These are phyloP conservation scores for Phytophthora pisi DNA, from an alignment of 352 stramenopile species.

Conservation along the genomic window DNA sequence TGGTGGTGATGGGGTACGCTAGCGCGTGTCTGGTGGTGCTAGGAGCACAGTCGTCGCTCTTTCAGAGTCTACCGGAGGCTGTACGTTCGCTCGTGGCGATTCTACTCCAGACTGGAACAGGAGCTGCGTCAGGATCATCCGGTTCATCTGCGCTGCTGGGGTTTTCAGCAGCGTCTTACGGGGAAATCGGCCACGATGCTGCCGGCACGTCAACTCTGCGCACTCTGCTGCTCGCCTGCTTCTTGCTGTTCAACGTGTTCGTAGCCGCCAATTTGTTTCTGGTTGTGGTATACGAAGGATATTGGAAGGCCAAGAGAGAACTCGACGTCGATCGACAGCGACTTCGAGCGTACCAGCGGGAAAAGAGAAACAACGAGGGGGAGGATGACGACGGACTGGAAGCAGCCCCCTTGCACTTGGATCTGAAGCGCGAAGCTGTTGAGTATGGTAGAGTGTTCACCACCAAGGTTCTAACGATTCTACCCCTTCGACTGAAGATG, in stretches of 20 bases:
- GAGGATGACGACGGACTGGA: constrained; percentile 13
- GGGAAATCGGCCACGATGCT: constrained; percentile 28
- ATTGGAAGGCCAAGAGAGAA: constrained; percentile 39
- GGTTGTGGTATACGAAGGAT: constrained; percentile 50
- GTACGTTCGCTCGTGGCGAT: constrained; percentile 46
- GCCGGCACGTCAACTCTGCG: constrained; percentile 32
- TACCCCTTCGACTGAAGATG: not conserved
- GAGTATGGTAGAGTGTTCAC: constrained; percentile 6
- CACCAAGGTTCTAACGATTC: constrained; percentile 1
- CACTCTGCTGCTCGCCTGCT: constrained; percentile 45
- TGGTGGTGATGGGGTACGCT: constrained; percentile 55
- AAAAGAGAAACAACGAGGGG: not conserved
- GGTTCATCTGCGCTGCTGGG: constrained; percentile 14
- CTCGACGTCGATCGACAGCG: constrained; percentile 20
- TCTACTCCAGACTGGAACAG: constrained; percentile 36
- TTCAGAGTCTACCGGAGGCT: constrained; percentile 42
- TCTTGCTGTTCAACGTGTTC: constrained; percentile 51
- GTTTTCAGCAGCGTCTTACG: constrained; percentile 10
- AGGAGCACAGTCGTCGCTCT: constrained; percentile 36
- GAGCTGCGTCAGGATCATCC: constrained; percentile 2
- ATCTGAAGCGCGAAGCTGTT: constrained; percentile 6
- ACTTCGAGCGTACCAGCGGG: not conserved
- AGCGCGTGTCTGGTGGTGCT: constrained; percentile 50
- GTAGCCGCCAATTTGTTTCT: constrained; percentile 55
- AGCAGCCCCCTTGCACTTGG: constrained; percentile 20